Evolutionary conservation across 140 eudicot species (phyloP), one percentile per base, ranked within the genome.

Genomic region (Bidens hawaiensis): DNA sequence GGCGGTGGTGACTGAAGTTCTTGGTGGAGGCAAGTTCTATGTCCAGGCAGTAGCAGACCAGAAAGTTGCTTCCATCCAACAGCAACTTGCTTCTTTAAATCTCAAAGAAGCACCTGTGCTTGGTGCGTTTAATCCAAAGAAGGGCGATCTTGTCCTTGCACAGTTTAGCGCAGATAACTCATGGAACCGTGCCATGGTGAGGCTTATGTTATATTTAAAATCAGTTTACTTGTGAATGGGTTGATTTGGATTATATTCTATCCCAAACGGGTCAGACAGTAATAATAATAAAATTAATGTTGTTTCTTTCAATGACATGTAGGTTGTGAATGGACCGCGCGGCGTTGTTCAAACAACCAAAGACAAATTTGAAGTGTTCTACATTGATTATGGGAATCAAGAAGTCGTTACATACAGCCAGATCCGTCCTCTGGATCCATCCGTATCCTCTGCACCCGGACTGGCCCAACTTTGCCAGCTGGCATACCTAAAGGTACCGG

Each of bases 161-260:
- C 99, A 88, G 64, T 93, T 93, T 64, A 93, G 87, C 62, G 89
- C 87, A 3, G 99, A 93, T 73, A 87, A 87, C 70, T 85, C 96
- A 12, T 93, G 99, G 96, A 93, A 93, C 71, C 93, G 99, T n/a
- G 96, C 96, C 58, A 78, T 89, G 97, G 97, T 88, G 43, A 76
- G 77, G 42, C 14, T 43, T 25, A 6, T 28, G 22, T 27, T 19
- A n/a, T 24, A 19, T 23, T 50, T 50, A 21, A n/a, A 0, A 22
- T 22, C 41, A 54, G 13, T 27, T 54, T 27, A 27, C 24, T 27
- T 27, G 14, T n/a, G 14, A n/a, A 25, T 27, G 40, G 6, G 41
- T 15, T 43, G 2, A n/a, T n/a, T 62, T 18, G 48, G 65, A 5
- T 21, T 36, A 10, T 54, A 26, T 54, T 2, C 15, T 27, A 15